Percentiles rank a stretch among this genome's conserved stretches.
Conservation (phyloP, 768 basidiomycete species). For the Tricholoma sp. region DNA sequence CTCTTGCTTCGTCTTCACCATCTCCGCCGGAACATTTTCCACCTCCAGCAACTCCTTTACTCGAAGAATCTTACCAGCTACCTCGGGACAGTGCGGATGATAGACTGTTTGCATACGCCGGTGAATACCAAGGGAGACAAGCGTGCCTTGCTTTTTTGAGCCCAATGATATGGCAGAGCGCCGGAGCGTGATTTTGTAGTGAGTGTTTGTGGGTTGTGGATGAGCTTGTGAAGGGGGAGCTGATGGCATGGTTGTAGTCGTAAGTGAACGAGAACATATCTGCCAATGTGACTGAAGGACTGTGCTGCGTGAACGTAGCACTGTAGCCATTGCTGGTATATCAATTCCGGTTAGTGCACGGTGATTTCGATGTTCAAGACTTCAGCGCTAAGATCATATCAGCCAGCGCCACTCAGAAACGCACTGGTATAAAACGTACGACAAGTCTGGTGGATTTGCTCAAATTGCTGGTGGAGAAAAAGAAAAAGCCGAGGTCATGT, state of each 20-base stretch:
- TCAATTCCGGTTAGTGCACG: too few species aligned
- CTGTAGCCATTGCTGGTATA: not conserved
- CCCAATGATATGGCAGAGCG: constrained; percentile 86
- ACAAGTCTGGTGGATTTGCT: too few species aligned
- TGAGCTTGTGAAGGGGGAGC: constrained; percentile 1
- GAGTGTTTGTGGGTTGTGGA: constrained; percentile 41
- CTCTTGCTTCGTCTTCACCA: constrained; percentile 66
- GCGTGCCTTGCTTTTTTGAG: constrained; percentile 57
- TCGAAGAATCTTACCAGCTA: constrained; percentile 72
- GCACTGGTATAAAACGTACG: too few species aligned
- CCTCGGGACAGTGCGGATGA: constrained; percentile 64
- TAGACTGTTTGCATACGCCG: constrained; percentile 83
- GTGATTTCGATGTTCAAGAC: too few species aligned
- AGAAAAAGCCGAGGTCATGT: too few species aligned
- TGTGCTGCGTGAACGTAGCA: not conserved
- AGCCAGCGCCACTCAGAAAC: too few species aligned
- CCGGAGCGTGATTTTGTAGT: constrained; percentile 85
- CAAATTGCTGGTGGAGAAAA: too few species aligned
- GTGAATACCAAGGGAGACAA: constrained; percentile 80
- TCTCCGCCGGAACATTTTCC: constrained; percentile 28
- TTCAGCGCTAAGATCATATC: too few species aligned
- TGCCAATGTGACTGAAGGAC: not conserved
- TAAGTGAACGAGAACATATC: not conserved
- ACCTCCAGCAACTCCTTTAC: not conserved
- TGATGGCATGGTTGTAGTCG: not conserved